Conservation (phyloP, 306 rosid species). For the Casuarina equisetifolia region DNA sequence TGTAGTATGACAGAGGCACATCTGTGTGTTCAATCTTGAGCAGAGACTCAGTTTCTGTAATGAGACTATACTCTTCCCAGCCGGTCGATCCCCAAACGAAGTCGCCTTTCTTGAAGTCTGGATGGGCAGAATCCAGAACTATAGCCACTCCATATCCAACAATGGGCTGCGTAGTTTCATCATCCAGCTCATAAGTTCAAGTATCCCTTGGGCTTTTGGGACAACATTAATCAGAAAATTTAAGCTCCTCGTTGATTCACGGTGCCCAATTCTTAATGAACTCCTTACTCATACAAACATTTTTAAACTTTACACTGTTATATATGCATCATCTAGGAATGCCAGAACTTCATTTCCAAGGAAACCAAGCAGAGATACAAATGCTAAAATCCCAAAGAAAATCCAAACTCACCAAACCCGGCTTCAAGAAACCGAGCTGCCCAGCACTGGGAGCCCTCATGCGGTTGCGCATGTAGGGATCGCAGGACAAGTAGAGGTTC, state of each 20-base stretch:
- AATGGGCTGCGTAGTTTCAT: conserved; percentile 22
- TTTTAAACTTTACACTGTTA: too few relatives aligned
- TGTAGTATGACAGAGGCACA: conserved; percentile 51
- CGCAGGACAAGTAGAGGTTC: conserved; percentile 4
- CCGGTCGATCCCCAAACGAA: conserved; percentile 37
- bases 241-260: too few relatives aligned
- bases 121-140: conserved; percentile 32
- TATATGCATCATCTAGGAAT: background rate
- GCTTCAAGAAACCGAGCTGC: conserved; percentile 21
- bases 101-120: conserved; percentile 46
- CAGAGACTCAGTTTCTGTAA: conserved; percentile 15
- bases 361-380: too few relatives aligned
- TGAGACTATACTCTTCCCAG: too few relatives aligned
- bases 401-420: conserved; percentile 38
- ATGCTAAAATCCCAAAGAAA: too few relatives aligned
- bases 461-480: conserved; percentile 51
- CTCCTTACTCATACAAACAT: too few relatives aligned
- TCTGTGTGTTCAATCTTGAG: conserved; percentile 39
- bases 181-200: background rate
- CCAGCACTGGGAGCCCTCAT: conserved; percentile 7
- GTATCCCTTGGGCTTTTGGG: too few relatives aligned
- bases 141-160: conserved; percentile 36
- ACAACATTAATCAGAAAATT: background rate
- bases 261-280: too few relatives aligned
- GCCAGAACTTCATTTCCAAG: background rate